Evolutionary conservation across 2,329 filamentous ascomycete species (phyloP).

Genomic region (Orbilia oligospora): DNA sequence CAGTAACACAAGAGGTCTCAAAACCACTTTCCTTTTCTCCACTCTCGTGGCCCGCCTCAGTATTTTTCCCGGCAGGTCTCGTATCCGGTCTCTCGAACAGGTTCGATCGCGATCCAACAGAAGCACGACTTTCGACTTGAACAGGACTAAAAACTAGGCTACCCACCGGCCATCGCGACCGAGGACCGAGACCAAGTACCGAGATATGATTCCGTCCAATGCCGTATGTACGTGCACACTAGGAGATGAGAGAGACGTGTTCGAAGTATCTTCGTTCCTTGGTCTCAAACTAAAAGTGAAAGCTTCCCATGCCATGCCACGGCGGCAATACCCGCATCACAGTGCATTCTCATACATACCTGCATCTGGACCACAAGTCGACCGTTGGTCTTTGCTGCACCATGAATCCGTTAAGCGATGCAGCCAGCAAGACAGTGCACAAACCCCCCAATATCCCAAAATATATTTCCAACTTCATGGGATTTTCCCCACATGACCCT

Average conservation of each 20-base stretch:
- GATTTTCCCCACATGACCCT: constrained; percentile 30
- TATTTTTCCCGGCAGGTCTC: constrained; percentile 8
- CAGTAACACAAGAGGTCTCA: constrained; percentile 17
- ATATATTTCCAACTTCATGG: constrained; percentile 8
- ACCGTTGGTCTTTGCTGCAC: constrained; percentile 24
- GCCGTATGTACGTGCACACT: neutral
- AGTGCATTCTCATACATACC: constrained; percentile 5
- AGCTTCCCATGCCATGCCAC: neutral
- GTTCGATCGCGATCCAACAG: constrained; percentile 16
- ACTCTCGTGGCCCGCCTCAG: constrained; percentile 2
- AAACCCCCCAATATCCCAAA: neutral
- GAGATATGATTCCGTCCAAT: constrained; percentile 13
- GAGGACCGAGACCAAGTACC: constrained; percentile 35
- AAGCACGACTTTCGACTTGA: neutral
- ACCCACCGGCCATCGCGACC: constrained; percentile 21
- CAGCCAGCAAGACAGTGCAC: constrained; percentile 11
- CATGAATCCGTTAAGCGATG: constrained; percentile 53
- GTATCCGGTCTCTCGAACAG: constrained; percentile 19
- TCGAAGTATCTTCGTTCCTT: constrained; percentile 8
- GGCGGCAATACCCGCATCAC: constrained; percentile 46
- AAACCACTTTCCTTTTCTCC: neutral
- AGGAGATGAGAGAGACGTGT: neutral
- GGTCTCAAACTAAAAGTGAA: neutral
- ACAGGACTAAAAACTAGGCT: constrained; percentile 10
- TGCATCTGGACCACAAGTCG: constrained; percentile 24